Evolutionary conservation across 2,329 filamentous ascomycete species (phyloP).

Genomic region (Trichophyton benhamiae): DNA sequence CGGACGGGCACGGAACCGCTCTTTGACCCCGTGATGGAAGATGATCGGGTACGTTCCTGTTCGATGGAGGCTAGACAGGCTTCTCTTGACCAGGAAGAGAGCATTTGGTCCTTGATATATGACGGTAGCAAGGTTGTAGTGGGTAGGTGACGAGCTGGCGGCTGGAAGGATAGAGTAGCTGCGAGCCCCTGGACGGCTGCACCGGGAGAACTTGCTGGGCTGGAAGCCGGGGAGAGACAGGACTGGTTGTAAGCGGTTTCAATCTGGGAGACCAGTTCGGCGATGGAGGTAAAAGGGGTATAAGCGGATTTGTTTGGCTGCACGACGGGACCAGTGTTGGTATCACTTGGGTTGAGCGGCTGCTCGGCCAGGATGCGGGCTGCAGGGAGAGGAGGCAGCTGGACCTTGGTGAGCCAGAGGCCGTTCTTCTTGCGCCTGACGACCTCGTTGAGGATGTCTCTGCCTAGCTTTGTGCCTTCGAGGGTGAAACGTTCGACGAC

Average conservation of each 20-base stretch:
- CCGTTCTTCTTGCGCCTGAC: slow-evolving; percentile 57
- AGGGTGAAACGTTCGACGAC: slow-evolving; percentile 67
- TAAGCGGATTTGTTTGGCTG: slow-evolving; percentile 28
- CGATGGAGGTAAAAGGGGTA: slow-evolving; percentile 62
- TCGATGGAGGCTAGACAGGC: slow-evolving; percentile 55
- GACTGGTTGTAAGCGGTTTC: slow-evolving; percentile 52
- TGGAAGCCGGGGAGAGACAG: slow-evolving; percentile 51
- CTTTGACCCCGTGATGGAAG: slow-evolving; percentile 64
- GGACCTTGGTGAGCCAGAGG: slow-evolving; percentile 67
- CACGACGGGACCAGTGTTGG: slow-evolving; percentile 20
- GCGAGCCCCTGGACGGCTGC: slow-evolving; percentile 49
- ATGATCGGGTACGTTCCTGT: slow-evolving; percentile 54
- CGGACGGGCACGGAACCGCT: slow-evolving; percentile 21
- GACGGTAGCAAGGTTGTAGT: slow-evolving; percentile 43
- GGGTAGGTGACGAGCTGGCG: slow-evolving; percentile 20
- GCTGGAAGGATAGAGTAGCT: slow-evolving; percentile 23
- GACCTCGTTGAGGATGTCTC: slow-evolving; percentile 64
- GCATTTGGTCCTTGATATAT: slow-evolving; percentile 60
- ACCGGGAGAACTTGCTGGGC: slow-evolving; percentile 57
- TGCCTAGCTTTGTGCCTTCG: slow-evolving; percentile 55
- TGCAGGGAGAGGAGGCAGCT: slow-evolving; percentile 54
- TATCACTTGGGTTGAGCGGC: slow-evolving; percentile 3
- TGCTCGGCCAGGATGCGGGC: slow-evolving; percentile 36
- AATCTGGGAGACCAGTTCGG: slow-evolving; percentile 61
- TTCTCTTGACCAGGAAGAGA: slow-evolving; percentile 69